A percentile compares a stretch with the other conserved stretches of the same genome.
These are phyloP conservation scores for Eragrostis curvula DNA, from an alignment of 176 grass and related monocot genomes.

Conservation along the genomic window DNA sequence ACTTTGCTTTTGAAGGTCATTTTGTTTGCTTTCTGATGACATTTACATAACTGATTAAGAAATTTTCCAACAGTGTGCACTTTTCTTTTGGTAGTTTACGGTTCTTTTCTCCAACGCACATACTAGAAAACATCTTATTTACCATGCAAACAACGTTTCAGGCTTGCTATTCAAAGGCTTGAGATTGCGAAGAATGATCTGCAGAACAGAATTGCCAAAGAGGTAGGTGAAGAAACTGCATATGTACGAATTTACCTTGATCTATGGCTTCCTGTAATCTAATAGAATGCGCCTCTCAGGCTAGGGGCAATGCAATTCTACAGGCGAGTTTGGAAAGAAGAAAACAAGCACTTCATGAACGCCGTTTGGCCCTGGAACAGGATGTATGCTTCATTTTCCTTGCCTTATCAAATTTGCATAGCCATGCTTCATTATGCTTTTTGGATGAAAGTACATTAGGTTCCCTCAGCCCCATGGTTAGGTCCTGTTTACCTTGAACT, in stretches of 20 bases:
- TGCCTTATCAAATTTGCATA: conserved; percentile 37
- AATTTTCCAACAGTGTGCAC: conserved; percentile 9
- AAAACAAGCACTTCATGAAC: conserved; percentile 98
- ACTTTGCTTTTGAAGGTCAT: not conserved
- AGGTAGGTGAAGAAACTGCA: conserved; percentile 60
- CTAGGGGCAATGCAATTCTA: conserved; percentile 95
- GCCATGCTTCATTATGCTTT: conserved; percentile 19
- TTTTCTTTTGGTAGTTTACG: conserved; percentile 26
- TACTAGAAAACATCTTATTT: conserved; percentile 14
- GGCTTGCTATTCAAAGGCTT: conserved; percentile 98
- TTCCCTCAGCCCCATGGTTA: not conserved
- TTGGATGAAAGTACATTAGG: conserved; percentile 6
- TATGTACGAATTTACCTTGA: conserved; percentile 5
- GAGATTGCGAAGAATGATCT: conserved; percentile 97
- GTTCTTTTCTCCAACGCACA: conserved; percentile 12
- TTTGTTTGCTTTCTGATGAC: conserved; percentile 8
- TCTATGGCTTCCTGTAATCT: conserved; percentile 39
- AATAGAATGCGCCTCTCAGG: conserved; percentile 60
- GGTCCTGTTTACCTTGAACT: conserved; percentile 25
- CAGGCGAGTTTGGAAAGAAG: conserved; percentile 99
- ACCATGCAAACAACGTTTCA: conserved; percentile 46
- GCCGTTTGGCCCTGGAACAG: conserved; percentile 94
- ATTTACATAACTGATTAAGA: not conserved
- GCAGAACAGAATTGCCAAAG: conserved; percentile 92
- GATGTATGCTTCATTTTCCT: conserved; percentile 76